phyloP scores from a whole-genome alignment of 208 protist species.

The Trichomonas gallinae region DNA sequence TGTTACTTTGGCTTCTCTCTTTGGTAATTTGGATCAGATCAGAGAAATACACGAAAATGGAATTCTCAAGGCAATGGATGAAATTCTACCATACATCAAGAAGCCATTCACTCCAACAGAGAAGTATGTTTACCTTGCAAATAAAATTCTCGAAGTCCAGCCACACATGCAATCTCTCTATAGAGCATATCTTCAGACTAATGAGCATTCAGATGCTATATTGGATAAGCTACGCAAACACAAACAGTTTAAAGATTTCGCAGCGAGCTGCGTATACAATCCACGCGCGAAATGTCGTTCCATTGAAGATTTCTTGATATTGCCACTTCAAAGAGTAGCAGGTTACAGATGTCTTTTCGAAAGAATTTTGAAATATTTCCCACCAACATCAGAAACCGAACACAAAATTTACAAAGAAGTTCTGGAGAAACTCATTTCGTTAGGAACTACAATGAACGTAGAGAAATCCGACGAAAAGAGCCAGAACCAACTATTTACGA shows the following conservation, averaged over 20 bases:
- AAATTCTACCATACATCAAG: not conserved
- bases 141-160: not conserved
- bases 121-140: not conserved
- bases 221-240: not conserved
- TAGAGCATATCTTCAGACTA: not conserved
- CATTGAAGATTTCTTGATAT: not conserved
- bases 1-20: not conserved
- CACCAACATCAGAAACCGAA: not conserved
- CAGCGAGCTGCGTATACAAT: not conserved
- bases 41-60: not conserved
- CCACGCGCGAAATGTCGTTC: not conserved
- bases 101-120: not conserved
- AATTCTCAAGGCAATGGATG: not conserved
- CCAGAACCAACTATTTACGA: not conserved
- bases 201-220: not conserved
- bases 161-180: not conserved
- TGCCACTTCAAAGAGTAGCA: not conserved
- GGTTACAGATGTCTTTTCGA: not conserved
- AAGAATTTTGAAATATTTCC: not conserved
- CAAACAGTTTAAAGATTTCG: not conserved
- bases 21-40: not conserved
- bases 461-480: not conserved
- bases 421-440: not conserved
- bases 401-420: not conserved
- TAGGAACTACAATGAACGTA: not conserved